A percentile compares a stretch with the other conserved stretches of the same genome.
Evolutionary conservation across 108 stramenopile species (phyloP).

Genomic region (Nitzschia sp.): DNA sequence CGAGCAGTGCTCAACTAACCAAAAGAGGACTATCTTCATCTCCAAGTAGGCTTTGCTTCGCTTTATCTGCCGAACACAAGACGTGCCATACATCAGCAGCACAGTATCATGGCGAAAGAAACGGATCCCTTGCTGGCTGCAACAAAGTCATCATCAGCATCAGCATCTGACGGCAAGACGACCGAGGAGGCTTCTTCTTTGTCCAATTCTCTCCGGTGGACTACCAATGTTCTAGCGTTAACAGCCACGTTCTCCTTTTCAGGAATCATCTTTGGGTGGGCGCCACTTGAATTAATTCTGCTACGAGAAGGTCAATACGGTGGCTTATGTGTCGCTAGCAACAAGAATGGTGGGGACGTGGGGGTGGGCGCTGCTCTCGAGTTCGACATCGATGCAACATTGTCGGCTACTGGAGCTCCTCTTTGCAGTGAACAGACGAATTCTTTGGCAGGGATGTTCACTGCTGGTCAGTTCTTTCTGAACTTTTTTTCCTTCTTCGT

Average conservation of each 20-base stretch:
- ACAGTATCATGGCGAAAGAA: constrained; percentile 2
- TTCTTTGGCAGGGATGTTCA: constrained; percentile 15
- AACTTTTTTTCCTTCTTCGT: constrained; percentile 9
- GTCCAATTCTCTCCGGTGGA: constrained; percentile 10
- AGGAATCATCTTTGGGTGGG: constrained; percentile 26
- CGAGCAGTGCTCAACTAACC: no score
- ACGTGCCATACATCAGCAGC: no score
- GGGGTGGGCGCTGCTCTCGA: background rate
- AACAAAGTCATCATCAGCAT: no score
- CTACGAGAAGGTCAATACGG: constrained; percentile 19
- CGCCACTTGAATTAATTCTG: constrained; percentile 20
- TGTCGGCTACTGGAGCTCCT: background rate
- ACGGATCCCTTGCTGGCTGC: background rate
- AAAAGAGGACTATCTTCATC: no score
- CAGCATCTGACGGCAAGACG: background rate
- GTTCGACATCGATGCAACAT: no score
- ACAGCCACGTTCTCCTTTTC: constrained; percentile 10
- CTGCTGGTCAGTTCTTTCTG: constrained; percentile 13
- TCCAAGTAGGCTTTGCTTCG: no score
- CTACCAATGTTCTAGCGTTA: constrained; percentile 13
- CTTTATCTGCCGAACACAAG: no score
- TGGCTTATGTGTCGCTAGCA: background rate
- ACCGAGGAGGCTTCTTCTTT: background rate
- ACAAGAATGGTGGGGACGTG: background rate
- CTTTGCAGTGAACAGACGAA: constrained; percentile 10